These are phyloP conservation scores for Verticillium albo-atrum DNA, from an alignment of 2,329 filamentous ascomycete genomes.

Conservation along the genomic window DNA sequence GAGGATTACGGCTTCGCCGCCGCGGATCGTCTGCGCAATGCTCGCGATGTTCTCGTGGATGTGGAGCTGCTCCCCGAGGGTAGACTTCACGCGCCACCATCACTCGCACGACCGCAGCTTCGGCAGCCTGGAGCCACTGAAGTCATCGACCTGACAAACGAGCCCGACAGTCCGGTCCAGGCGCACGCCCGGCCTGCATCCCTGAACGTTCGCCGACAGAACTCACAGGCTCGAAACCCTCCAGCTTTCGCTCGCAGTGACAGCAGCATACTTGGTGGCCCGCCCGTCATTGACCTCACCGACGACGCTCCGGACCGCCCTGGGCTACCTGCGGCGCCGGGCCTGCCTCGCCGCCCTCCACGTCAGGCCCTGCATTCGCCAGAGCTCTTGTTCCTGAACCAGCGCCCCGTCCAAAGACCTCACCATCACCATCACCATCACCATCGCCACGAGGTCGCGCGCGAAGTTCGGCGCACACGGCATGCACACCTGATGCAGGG, in stretches of 20 bases:
- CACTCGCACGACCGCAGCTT: constrained; percentile 3
- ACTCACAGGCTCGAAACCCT: constrained; percentile 31
- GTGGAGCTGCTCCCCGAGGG: constrained; percentile 14
- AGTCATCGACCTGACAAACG: constrained; percentile 46
- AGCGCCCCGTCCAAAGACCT: not conserved
- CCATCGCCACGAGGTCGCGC: not conserved
- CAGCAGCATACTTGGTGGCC: constrained; percentile 31
- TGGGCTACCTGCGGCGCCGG: not conserved
- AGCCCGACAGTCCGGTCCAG: constrained; percentile 40
- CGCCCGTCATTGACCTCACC: constrained; percentile 47
- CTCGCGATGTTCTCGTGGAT: constrained; percentile 19
- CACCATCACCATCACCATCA: not conserved
- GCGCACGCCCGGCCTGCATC: constrained; percentile 7
- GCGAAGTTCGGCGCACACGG: not conserved
- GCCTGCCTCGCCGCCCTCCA: not conserved
- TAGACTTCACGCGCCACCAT: not conserved
- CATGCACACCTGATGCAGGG: not conserved
- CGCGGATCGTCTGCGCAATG: constrained; percentile 12
- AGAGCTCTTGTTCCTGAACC: not conserved
- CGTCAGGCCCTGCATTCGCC: constrained; percentile 1
- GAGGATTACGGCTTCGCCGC: not conserved
- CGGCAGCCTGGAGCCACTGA: constrained; percentile 12
- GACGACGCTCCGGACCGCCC: constrained; percentile 34
- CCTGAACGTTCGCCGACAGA: constrained; percentile 36
- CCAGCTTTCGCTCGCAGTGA: constrained; percentile 40